Evolutionary conservation across 108 stramenopile species (phyloP), one percentile per base, ranked within the genome.

Genomic region (Discostella stelligeroides): DNA sequence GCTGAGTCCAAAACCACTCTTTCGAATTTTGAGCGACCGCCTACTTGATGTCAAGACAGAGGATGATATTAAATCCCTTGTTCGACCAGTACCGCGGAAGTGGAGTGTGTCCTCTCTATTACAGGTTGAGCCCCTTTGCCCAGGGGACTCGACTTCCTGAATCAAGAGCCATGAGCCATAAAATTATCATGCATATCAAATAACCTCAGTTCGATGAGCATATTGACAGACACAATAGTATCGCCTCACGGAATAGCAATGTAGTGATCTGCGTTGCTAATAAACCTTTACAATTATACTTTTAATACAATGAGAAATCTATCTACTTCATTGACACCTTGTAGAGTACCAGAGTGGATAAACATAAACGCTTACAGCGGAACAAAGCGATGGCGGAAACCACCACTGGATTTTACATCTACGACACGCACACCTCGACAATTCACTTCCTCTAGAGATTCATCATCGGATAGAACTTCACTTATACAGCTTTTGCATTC

Each of bases 11-110:
- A 1, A 7, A 14, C 69, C 69, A 8, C 27, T 74, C 4, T 66
- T 74, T 51, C 65, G 73, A 12, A 51, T 60, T 54, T 47, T 74
- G 25, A 64, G 62, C 28, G 65, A 47, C 11, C 59, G 65, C 37
- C 65, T 74, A 34, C 59, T 17, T 15, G 73, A 74, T 66, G 73
- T 74, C 39, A 58, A 74, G 38, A 74, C 38, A n/a, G 38, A 60
- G 17, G 65, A 74, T 15, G 73, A 74, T 60, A 47, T 74, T 47
- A 74, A 39, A 40, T 29, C 48, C 24, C 55, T 74, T 14, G 73
- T 64, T 15, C 63, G 73, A 27, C 73, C 73, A 4, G 65, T 74
- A 41, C 64, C 73, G 4, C 45, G 72, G 25, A 73, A 73, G 57
- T 46, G 34, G 12, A 21, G n/a, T 34, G 20, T 38, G 28, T 10